Evolutionary conservation across 2,329 filamentous ascomycete genomes (phyloP).

Genomic region (Claviceps digitariae): DNA sequence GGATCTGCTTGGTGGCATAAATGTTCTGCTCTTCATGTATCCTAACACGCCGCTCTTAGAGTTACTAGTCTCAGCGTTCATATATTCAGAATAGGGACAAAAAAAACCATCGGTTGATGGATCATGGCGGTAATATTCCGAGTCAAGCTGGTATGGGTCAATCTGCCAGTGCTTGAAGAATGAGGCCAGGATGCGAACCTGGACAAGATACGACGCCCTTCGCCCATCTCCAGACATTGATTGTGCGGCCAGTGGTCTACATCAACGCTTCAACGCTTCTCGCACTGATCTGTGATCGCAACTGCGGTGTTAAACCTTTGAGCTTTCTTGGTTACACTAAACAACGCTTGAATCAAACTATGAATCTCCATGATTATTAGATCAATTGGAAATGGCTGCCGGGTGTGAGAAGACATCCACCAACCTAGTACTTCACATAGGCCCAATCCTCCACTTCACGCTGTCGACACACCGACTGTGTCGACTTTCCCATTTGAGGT

Average conservation of each 20-base stretch:
- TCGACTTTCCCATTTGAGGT: background rate
- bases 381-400: background rate
- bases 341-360: conserved; percentile 2
- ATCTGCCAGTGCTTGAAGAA: background rate
- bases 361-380: background rate
- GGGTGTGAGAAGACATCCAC: background rate
- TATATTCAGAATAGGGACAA: background rate
- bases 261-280: background rate
- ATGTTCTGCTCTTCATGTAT: background rate
- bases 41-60: background rate
- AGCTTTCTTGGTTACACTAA: background rate
- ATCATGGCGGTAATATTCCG: background rate
- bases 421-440: conserved; percentile 6
- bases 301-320: background rate
- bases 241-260: background rate
- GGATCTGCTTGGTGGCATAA: background rate
- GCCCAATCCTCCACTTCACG: conserved; percentile 9
- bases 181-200: background rate
- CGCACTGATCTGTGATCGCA: background rate
- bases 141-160: background rate
- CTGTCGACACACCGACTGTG: background rate
- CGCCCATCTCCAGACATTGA: background rate
- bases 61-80: background rate
- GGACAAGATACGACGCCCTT: background rate
- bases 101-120: background rate